phyloP scores from a whole-genome alignment of 208 protist genomes.

The Perkinsela sp. region DNA sequence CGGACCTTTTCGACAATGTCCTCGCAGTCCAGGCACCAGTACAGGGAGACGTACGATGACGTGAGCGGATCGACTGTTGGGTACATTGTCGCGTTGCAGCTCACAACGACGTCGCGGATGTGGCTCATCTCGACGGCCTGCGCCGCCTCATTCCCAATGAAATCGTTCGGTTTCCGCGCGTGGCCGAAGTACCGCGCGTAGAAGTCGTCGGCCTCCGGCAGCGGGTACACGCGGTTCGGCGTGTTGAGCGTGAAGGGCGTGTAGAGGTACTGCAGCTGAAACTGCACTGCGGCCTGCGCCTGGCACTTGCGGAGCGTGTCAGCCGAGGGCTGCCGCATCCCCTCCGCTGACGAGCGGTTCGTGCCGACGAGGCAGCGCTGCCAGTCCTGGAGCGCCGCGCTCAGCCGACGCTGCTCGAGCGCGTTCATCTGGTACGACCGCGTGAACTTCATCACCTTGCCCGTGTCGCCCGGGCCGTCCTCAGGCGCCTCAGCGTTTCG shows the following conservation, averaged over 20 bases:
- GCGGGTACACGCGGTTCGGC: conserved; percentile 1
- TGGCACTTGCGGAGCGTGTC: background rate
- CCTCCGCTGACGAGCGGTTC: too few species aligned
- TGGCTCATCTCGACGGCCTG: too few species aligned
- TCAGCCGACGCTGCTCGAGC: background rate
- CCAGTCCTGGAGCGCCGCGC: background rate
- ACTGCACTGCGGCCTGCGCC: background rate
- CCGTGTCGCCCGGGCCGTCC: background rate
- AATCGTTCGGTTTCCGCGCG: too few species aligned
- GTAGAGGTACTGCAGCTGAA: conserved; percentile 12
- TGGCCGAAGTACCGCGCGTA: too few species aligned
- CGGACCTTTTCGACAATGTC: conserved; percentile 3
- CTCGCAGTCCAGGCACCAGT: conserved; percentile 29
- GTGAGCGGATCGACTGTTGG: background rate
- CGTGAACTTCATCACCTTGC: background rate
- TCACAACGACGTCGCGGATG: background rate
- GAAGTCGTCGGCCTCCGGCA: background rate
- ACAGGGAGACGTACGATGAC: conserved; percentile 5
- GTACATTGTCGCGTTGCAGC: background rate
- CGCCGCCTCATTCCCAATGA: too few species aligned
- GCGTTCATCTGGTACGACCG: background rate
- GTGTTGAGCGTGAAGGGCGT: conserved; percentile 25
- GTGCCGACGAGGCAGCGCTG: background rate
- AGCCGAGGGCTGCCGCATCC: background rate
- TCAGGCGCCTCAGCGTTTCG: background rate